Evolutionary conservation across 495 filamentous ascomycete genomes (phyloP).

Genomic region (Xeromyces bisporus): DNA sequence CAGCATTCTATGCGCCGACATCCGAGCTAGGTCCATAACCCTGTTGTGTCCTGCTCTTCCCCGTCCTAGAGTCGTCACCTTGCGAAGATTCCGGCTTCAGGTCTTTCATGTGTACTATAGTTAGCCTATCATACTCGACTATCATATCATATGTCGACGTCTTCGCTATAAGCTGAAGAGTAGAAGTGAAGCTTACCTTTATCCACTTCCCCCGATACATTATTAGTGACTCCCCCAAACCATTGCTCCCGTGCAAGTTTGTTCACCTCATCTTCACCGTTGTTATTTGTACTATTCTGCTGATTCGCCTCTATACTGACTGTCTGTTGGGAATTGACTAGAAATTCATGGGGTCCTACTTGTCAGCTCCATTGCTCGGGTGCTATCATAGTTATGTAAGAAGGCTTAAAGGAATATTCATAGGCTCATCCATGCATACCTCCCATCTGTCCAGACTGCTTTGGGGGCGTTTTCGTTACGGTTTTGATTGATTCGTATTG

Average conservation of each 20-base stretch:
- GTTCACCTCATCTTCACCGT: no score
- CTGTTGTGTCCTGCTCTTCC: slow-evolving; percentile 34
- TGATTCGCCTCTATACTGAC: slow-evolving; percentile 9
- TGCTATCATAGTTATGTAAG: no score
- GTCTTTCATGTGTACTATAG: slow-evolving; percentile 31
- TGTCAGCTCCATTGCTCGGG: slow-evolving; percentile 4
- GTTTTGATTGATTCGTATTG: slow-evolving; percentile 47
- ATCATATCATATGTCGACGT: slow-evolving; percentile 5
- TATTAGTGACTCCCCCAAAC: slow-evolving; percentile 8
- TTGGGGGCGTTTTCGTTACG: slow-evolving; percentile 31
- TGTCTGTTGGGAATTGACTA: slow-evolving; percentile 1
- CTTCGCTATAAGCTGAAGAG: slow-evolving; percentile 6
- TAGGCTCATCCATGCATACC: slow-evolving; percentile 16
- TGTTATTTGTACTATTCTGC: slow-evolving; percentile 1
- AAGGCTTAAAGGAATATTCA: no score
- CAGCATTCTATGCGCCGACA: slow-evolving; percentile 33
- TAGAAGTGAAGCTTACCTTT: slow-evolving; percentile 19
- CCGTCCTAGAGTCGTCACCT: slow-evolving; percentile 18
- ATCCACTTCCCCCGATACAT: slow-evolving; percentile 8
- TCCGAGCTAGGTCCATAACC: slow-evolving; percentile 43
- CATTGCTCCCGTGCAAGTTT: slow-evolving; percentile 15
- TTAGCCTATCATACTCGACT: no score
- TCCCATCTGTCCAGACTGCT: slow-evolving; percentile 42
- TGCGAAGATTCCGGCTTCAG: slow-evolving; percentile 16
- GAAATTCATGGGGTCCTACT: no score